Evolutionary conservation across 179 eudicot species (phyloP).

Genomic region (Silene coronaria): DNA sequence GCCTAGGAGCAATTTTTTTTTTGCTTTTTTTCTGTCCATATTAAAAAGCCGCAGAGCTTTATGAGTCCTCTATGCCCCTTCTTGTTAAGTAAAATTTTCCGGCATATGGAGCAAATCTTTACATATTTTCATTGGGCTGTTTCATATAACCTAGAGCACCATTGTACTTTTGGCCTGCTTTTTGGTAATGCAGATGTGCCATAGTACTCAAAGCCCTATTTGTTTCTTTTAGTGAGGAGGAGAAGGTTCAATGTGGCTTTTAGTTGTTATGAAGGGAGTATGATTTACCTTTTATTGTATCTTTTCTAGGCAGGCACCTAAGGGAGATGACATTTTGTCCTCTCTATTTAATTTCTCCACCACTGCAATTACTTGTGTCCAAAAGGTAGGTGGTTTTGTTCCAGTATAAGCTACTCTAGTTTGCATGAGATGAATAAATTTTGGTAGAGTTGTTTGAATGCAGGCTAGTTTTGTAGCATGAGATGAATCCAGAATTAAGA

Average conservation of each 20-base stretch:
- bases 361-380: neutral
- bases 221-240: neutral
- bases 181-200: constrained; percentile 8
- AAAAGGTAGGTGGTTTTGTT: neutral
- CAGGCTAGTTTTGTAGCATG: neutral
- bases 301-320: constrained; percentile 3
- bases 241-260: no score
- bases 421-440: neutral
- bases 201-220: neutral
- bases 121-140: neutral
- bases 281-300: neutral
- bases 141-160: neutral
- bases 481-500: neutral
- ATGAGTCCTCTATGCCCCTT: neutral
- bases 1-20: neutral
- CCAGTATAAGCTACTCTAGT: neutral
- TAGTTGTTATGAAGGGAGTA: neutral
- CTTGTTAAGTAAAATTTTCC: neutral
- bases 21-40: neutral
- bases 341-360: neutral
- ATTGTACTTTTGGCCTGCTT: constrained; percentile 10
- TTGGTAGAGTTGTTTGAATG: neutral
- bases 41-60: neutral
- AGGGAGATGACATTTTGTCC: constrained; percentile 8
- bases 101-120: neutral